Base-by-base conservation (phyloP, 345 rosid species). In the Linum usitatissimum region DNA sequence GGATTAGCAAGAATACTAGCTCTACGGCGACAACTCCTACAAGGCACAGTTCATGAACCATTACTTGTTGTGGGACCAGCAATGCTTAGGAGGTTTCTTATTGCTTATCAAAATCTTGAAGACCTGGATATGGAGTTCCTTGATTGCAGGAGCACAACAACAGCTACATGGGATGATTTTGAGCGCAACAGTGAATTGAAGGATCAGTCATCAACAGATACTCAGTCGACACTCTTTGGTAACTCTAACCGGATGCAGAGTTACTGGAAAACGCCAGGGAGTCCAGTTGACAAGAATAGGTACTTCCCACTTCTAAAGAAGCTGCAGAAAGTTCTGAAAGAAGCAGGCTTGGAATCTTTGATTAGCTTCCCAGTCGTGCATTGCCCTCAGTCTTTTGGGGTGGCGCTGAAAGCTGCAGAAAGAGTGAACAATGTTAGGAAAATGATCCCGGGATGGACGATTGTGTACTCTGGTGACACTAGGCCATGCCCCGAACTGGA, bases 381-480 rank as follows among this genome's bases (percentile, higher is more conserved):
- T 64, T 92, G 95, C 72, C 95, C 93, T 60, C 91, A 92, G 71
- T 86, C 98, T 34, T 92, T 75, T 69, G 98, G 98, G 31, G 73
- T 89, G 28, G 76, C 72, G 59, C 64, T 92, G 56, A 83, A 82
- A 76, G 95, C 95, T 5, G 79, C 86, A 14, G 82, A 87, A 59
- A 84, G 95, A 72, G 66, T 74, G 21, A 89, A 89, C 68, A 72
- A 73, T 57, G 68, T 63, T 62, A 93, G 93, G 53, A 81, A 87
- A 79, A 61, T 36, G 45, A 92, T 89, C 63, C 95, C 86, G 0
- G 98, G 98, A 36, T 92, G 98, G 98, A 92, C 87, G 78, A 71
- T 89, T 62, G 98, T 82, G 65, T 89, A 92, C 68, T 92, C 98
- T 2, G 98, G 98, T 19, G 98, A 92, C 75, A 82, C 98, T 10